Evolutionary conservation across 2,329 filamentous ascomycete species (phyloP), one percentile per base, ranked within the genome.

Genomic region (Pseudopyricularia javanii): DNA sequence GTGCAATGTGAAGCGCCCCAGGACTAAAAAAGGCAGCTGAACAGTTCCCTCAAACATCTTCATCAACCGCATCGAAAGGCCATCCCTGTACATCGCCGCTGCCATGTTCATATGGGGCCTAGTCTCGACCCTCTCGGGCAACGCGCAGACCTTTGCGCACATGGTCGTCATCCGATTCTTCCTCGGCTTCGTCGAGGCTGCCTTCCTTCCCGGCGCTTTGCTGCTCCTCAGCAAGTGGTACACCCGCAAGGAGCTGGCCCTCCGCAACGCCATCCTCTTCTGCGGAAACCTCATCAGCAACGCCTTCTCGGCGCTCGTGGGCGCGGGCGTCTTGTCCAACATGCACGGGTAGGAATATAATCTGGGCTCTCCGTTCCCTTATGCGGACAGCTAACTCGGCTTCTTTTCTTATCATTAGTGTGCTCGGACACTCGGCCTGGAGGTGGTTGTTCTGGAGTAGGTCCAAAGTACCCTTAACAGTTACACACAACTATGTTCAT

Each of bases 41-140:
- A n/a, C 37, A 43, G 69, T 77, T 8, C 74, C 74, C 0, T 75
- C 73, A 1, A 77, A 77, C 51, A 58, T 76, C 50, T 67, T 75
- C 40, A 59, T 77, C n/a, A 76, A 76, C 59, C 45, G 47, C 7
- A 54, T 56, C 37, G 50, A 53, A 12, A 53, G 55, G 11, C 55
- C 55, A n/a, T 56, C 53, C 15, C 32, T 53, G 6, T 57, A 57
- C 30, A 53, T 57, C 11, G 50, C 52, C 22, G 22, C 26, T 11
- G 51, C 49, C 30, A 52, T 54, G 48, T 28, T 52, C 6, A n/a
- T 57, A 35, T 57, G 55, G 56, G 53, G 55, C 9, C 30, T 56
- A 7, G 54, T 56, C 34, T 53, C 51, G 4, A 49, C 49, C 7
- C 17, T 54, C 2, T 53, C 35, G 15, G 54, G 54, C 17, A 54